These are phyloP conservation scores for Somion occarium DNA, from an alignment of 1,284 basidiomycete species.

Conservation along the genomic window DNA sequence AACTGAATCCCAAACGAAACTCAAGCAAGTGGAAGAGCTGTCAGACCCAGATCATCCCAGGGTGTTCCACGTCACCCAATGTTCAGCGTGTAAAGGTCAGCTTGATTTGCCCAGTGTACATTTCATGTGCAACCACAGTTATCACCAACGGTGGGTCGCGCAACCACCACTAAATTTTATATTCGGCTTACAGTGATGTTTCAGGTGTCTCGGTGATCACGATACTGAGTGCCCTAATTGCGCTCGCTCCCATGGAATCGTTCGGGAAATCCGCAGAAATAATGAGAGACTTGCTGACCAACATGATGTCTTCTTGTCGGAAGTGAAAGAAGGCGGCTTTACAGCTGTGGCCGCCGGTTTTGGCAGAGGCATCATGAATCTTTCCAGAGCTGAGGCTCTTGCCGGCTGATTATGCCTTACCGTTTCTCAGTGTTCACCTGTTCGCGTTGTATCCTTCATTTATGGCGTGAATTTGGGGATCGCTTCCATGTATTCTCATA, in stretches of 20 bases:
- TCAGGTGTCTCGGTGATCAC: constrained; percentile 79
- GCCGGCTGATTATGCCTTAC: constrained; percentile 1
- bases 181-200: constrained; percentile 2
- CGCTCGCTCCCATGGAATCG: constrained; percentile 81
- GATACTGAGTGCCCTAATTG: constrained; percentile 90
- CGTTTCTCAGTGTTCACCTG: no score
- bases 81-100: constrained; percentile 82
- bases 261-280: constrained; percentile 82
- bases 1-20: constrained; percentile 76
- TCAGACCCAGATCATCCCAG: constrained; percentile 73
- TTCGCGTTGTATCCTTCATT: no score
- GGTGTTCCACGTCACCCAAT: constrained; percentile 92
- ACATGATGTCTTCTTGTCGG: constrained; percentile 85
- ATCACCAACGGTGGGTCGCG: constrained; percentile 76
- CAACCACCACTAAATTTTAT: neutral
- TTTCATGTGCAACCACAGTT: constrained; percentile 98
- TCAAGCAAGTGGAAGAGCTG: constrained; percentile 79
- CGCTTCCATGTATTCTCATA: no score
- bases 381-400: constrained; percentile 22
- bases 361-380: constrained; percentile 66
- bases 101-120: constrained; percentile 92
- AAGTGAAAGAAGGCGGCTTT: constrained; percentile 85
- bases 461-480: no score
- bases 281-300: constrained; percentile 81
- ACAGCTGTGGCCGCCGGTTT: constrained; percentile 78